A percentile compares a stretch with the other conserved stretches of the same genome.
Evolutionary conservation across 2,329 filamentous ascomycete genomes (phyloP).

Genomic region (Paramyrothecium sp.): DNA sequence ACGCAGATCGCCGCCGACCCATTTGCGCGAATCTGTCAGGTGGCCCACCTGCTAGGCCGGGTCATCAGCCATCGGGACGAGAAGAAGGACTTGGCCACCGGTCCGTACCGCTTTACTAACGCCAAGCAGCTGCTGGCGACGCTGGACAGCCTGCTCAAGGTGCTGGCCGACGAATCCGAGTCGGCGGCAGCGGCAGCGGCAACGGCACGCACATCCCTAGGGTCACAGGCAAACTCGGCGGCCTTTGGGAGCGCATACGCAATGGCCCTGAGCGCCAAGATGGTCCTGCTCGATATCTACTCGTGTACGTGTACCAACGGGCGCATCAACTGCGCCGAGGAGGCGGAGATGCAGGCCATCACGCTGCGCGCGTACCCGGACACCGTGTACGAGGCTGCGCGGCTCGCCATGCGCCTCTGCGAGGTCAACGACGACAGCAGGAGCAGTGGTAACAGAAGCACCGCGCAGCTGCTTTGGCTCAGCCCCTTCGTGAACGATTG

Average conservation of each 20-base stretch:
- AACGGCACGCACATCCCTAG: background rate
- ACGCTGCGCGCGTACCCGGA: background rate
- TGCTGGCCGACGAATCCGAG: background rate
- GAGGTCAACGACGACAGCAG: background rate
- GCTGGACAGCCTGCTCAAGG: background rate
- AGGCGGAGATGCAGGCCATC: background rate
- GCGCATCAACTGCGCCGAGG: background rate
- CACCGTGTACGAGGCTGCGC: background rate
- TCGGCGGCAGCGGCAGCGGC: background rate
- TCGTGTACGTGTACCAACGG: background rate
- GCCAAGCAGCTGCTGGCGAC: constrained; percentile 1
- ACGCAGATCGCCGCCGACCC: background rate
- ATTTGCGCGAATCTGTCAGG: constrained; percentile 1
- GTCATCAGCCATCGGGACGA: constrained; percentile 1
- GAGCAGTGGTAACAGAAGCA: background rate
- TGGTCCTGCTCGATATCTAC: background rate
- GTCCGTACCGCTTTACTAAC: background rate
- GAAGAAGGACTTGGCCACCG: background rate
- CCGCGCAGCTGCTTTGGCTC: background rate
- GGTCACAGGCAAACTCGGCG: background rate
- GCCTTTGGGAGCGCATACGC: background rate
- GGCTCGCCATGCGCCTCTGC: constrained; percentile 1
- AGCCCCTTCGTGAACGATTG: constrained; percentile 1
- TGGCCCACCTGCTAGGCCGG: background rate
- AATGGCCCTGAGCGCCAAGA: constrained; percentile 1